Evolutionary conservation across 2,329 filamentous ascomycete genomes (phyloP).

Genomic region (Botrytis porri): DNA sequence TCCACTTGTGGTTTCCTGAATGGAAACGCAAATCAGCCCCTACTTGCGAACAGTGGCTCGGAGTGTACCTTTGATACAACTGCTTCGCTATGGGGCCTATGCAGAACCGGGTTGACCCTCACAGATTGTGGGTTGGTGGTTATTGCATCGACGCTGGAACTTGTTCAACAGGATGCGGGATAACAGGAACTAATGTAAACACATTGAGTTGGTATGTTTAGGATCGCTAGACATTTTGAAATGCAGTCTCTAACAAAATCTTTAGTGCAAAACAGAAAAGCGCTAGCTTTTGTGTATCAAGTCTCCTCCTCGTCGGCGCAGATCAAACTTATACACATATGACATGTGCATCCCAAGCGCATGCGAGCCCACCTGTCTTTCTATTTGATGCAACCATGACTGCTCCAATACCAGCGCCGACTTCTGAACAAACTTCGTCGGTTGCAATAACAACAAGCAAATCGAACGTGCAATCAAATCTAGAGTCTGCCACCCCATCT

Average conservation of each 20-base stretch:
- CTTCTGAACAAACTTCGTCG: not conserved
- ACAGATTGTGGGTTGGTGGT: not conserved
- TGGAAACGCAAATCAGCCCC: not conserved
- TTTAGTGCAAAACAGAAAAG: not conserved
- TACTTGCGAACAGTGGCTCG: not conserved
- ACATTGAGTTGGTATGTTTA: not conserved
- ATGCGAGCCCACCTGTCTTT: not conserved
- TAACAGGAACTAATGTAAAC: not conserved
- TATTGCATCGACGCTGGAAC: not conserved
- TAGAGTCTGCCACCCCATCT: not conserved
- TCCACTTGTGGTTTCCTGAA: not conserved
- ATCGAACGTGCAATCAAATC: not conserved
- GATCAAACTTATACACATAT: not conserved
- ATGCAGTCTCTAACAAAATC: not conserved
- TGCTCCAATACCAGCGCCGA: not conserved
- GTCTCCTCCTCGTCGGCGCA: not conserved
- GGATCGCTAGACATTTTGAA: not conserved
- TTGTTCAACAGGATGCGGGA: not conserved
- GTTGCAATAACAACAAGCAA: not conserved
- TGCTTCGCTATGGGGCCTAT: not conserved
- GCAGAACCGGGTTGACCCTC: not conserved
- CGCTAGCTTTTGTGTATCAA: not conserved
- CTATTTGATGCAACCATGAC: not conserved
- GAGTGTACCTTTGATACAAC: not conserved
- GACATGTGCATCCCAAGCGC: not conserved